Conservation (phyloP, 352 stramenopile genomes). For the Albugo candida region DNA sequence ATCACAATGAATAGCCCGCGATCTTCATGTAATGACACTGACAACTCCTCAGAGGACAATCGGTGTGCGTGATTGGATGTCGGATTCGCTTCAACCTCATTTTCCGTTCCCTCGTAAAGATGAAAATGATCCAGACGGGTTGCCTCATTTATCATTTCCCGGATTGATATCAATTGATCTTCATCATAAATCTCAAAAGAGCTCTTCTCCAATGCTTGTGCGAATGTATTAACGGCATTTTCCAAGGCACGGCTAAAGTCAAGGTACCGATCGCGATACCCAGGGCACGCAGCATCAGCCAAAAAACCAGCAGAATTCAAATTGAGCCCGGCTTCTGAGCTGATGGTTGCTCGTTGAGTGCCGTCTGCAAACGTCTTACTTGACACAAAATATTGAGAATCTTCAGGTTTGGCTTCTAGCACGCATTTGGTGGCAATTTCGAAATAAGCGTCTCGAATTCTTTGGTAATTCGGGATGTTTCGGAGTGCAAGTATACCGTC, state of each 20-base stretch:
- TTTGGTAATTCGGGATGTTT: constrained; percentile 32
- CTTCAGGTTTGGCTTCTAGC: constrained; percentile 13
- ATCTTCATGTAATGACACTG: constrained; percentile 57
- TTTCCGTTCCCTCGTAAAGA: constrained; percentile 25
- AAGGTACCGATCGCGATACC: constrained; percentile 29
- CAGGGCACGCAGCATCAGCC: constrained; percentile 24
- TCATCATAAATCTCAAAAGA: constrained; percentile 27
- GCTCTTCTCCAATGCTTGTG: constrained; percentile 31
- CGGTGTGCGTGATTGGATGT: constrained; percentile 1
- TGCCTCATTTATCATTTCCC: constrained; percentile 37
- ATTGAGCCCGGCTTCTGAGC: constrained; percentile 21
- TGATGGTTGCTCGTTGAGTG: constrained; percentile 54
- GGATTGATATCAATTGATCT: constrained; percentile 20
- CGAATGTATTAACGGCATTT: constrained; percentile 29
- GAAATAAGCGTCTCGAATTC: constrained; percentile 24
- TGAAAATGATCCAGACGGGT: constrained; percentile 71
- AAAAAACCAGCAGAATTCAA: constrained; percentile 12
- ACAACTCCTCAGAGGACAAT: constrained; percentile 20
- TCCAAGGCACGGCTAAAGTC: constrained; percentile 37
- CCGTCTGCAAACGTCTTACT: constrained; percentile 38
- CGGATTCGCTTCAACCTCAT: constrained; percentile 1
- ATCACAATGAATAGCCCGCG: constrained; percentile 58
- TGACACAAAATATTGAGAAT: constrained; percentile 15
- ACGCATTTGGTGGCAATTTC: constrained; percentile 25
- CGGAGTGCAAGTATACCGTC: constrained; percentile 47